These are phyloP conservation scores for Botrytis fragariae DNA, from an alignment of 2,329 filamentous ascomycete species.

Conservation along the genomic window DNA sequence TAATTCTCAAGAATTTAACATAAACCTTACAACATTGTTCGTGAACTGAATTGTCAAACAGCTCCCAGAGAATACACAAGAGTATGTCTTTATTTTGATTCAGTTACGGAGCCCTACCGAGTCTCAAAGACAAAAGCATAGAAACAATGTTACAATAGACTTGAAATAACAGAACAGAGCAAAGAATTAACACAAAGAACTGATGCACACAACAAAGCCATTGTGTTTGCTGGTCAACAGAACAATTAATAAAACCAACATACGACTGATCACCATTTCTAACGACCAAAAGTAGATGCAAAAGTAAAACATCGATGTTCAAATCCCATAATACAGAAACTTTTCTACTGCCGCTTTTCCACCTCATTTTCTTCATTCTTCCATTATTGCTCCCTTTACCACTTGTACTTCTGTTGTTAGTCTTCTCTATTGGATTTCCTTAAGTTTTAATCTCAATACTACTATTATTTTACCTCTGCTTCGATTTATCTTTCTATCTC, in stretches of 20 bases:
- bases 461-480: neutral
- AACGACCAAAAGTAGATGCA: neutral
- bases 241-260: neutral
- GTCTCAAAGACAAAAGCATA: too few species aligned
- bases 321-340: neutral
- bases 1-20: neutral
- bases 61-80: neutral
- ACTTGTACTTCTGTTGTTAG: neutral
- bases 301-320: neutral
- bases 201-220: neutral
- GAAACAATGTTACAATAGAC: neutral
- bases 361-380: neutral
- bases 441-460: neutral
- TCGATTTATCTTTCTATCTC: too few species aligned
- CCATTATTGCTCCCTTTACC: neutral
- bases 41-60: neutral
- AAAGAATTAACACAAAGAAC: neutral
- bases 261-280: neutral
- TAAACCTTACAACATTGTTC: neutral
- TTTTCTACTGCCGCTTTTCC: neutral
- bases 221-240: too few species aligned
- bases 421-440: neutral
- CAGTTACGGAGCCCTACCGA: accelerated
- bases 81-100: too few species aligned
- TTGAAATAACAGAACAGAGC: neutral